Base-by-base conservation (phyloP, 2,329 filamentous ascomycete species). In the Penicillium sp. region DNA sequence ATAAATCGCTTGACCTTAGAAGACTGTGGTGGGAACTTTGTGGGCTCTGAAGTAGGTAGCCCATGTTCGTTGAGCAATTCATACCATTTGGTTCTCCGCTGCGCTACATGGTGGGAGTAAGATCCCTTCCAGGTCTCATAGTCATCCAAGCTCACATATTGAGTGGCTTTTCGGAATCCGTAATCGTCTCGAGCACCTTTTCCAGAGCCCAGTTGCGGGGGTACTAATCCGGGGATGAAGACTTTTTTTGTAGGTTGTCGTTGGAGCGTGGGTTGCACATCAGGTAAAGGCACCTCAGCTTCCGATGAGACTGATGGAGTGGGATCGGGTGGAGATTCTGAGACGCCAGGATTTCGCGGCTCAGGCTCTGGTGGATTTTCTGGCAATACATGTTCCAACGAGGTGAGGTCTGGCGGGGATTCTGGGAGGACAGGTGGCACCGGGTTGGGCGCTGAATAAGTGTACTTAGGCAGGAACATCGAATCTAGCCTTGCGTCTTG, bases 1-100 rank as follows among this genome's bases (percentile, higher is more conserved):
- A 96, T 84, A 69, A 94, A 97, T 16, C 91, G 84, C 74, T 95
- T 96, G 40, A 94, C 85, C 73, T 95, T 96, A 42, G 86, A 84
- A 46, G 86, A 90, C 49, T 86, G 88, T 1, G 87, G 82, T 0
- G 93, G 93, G 63, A 97, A 97, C 2, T 84, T 82, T 35, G 83
- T 85, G 1, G 91, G 92, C 4, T 84, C 77, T 41, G 86, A 83
- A 4, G 85, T 90, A 65, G 86, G 82, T 23, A 96, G 76, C 2
- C 87, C 86, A 60, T 86, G 86, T 63, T 94, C 89, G 62, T 86
- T 86, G 71, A 96, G 83, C 61, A 94, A 82, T 0, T 81, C 78
- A 34, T 84, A 78, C 93, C 93, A 97, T 76, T 97, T 97, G 74
- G 84, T 86, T 59, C 84, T 82, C 57, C 93, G 82, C 30, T 89